These are phyloP conservation scores for Anaeramoeba flamelloides DNA, from an alignment of 78 protist genomes.

Conservation along the genomic window DNA sequence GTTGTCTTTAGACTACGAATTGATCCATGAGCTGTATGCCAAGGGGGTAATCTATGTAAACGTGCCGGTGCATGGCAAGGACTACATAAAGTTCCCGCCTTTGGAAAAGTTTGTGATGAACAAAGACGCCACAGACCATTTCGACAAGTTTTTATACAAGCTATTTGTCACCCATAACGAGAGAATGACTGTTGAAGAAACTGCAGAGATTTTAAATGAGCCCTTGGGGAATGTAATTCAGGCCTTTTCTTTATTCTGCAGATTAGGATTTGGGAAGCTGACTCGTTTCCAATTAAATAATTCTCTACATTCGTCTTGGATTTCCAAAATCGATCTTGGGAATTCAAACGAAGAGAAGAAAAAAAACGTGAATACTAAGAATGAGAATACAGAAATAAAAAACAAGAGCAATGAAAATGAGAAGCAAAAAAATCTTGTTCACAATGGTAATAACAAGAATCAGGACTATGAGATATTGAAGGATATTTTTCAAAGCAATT, in stretches of 20 bases:
- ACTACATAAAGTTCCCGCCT: constrained; percentile 52
- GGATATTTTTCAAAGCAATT: too few species aligned
- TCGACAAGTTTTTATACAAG: constrained; percentile 67
- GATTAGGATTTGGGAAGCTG: constrained; percentile 71
- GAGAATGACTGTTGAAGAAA: constrained; percentile 50
- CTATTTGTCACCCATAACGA: constrained; percentile 74
- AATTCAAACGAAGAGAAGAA: too few species aligned
- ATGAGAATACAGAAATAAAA: too few species aligned
- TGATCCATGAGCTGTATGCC: constrained; percentile 7
- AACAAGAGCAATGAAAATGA: too few species aligned
- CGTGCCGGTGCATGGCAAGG: constrained; percentile 27
- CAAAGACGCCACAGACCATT: constrained; percentile 45
- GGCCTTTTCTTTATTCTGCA: constrained; percentile 52
- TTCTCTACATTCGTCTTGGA: too few species aligned
- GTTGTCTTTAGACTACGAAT: not conserved
- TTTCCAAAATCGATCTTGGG: too few species aligned
- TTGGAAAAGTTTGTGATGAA: constrained; percentile 80
- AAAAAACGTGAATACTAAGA: too few species aligned
- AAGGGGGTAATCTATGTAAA: constrained; percentile 9
- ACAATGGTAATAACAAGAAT: too few species aligned
- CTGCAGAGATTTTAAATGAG: constrained; percentile 25
- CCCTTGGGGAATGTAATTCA: constrained; percentile 18
- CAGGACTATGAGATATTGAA: too few species aligned
- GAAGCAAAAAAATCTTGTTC: too few species aligned
- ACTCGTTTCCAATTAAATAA: too few species aligned